These are phyloP conservation scores for Pseudogymnoascus sp. DNA, from an alignment of 2,329 filamentous ascomycete species.

Conservation along the genomic window DNA sequence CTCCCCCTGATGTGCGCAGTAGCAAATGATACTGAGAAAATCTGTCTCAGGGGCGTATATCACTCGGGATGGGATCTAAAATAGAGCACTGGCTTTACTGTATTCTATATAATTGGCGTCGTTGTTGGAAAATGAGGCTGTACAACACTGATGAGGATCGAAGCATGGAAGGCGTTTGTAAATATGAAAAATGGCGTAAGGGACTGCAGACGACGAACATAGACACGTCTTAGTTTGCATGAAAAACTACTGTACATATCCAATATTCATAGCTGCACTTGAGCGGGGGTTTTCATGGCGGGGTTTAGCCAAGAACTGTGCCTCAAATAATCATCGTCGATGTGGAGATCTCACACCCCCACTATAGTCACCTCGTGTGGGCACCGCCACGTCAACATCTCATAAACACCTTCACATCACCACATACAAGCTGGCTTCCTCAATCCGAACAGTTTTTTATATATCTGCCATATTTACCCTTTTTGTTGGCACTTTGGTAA, in stretches of 20 bases:
- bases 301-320: background rate
- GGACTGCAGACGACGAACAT: background rate
- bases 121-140: background rate
- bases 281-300: background rate
- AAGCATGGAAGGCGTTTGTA: background rate
- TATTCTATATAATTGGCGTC: background rate
- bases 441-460: constrained; percentile 15
- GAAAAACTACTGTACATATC: background rate
- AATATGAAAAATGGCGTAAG: constrained; percentile 3
- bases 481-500: constrained; percentile 16
- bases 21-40: background rate
- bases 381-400: constrained; percentile 4
- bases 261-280: background rate
- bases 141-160: background rate
- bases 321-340: constrained; percentile 6
- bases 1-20: background rate
- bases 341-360: constrained; percentile 6
- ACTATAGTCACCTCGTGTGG: constrained; percentile 2
- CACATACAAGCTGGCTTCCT: constrained; percentile 20
- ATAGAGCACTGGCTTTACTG: background rate
- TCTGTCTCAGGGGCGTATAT: background rate
- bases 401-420: constrained; percentile 9
- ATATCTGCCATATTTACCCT: constrained; percentile 17
- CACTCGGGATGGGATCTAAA: background rate
- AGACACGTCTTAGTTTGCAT: background rate